Conservation (phyloP, 768 basidiomycete species). For the Boletus rubroflammeus region DNA sequence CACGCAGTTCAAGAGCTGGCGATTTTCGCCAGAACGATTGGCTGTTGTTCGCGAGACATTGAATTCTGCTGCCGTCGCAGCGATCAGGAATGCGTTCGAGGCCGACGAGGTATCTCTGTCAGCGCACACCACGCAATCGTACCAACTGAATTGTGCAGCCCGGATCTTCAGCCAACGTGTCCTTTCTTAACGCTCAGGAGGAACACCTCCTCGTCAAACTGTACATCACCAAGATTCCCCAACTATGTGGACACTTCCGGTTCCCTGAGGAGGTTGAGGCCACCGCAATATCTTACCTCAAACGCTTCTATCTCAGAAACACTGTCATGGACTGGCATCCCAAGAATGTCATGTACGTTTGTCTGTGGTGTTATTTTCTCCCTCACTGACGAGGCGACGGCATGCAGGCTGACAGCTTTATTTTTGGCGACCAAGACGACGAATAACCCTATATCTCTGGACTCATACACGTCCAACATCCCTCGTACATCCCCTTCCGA, state of each 20-base stretch:
- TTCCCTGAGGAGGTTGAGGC: constrained; percentile 93
- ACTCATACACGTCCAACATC: constrained; percentile 78
- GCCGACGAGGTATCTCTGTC: constrained; percentile 60
- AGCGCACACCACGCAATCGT: not conserved
- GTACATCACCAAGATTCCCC: constrained; percentile 82
- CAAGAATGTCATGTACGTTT: constrained; percentile 89
- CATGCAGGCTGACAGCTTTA: constrained; percentile 81
- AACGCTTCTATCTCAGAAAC: constrained; percentile 95
- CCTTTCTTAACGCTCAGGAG: constrained; percentile 73
- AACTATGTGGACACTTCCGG: constrained; percentile 79
- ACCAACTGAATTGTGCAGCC: constrained; percentile 42
- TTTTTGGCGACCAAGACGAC: constrained; percentile 97
- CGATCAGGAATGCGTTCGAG: constrained; percentile 76
- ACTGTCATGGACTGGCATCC: constrained; percentile 99
- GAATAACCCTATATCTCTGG: constrained; percentile 88
- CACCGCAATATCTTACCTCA: constrained; percentile 88
- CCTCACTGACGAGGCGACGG: not conserved
- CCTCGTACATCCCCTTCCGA: constrained; percentile 78
- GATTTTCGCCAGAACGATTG: constrained; percentile 73
- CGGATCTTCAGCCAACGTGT: constrained; percentile 68
- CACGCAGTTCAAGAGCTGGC: constrained; percentile 85
- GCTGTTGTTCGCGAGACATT: constrained; percentile 55
- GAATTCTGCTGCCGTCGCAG: constrained; percentile 72
- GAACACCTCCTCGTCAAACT: constrained; percentile 86
- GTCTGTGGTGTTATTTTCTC: not conserved